Evolutionary conservation across 352 stramenopile species (phyloP), one percentile per base, ranked within the genome.

Genomic region (Nothophytophthora sp.): DNA sequence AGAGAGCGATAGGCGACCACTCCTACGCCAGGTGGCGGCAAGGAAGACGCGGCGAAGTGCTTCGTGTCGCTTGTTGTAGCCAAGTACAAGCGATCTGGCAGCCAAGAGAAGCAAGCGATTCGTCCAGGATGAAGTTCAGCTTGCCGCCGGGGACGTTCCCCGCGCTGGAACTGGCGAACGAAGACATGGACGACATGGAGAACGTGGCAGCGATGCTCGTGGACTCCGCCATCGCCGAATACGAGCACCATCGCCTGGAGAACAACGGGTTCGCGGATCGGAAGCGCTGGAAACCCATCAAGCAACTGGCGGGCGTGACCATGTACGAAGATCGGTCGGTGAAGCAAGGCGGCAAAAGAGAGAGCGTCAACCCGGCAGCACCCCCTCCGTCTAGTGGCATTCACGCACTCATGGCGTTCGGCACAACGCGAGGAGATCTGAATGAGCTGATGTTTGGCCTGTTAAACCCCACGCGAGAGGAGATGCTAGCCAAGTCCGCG

Each of bases 371-470:
- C 24, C 24, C 42, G 27, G 48, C 46, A 1, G 50, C 54, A 7
- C 29, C 19, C 19, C 43, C 50, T n/a, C 25, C 36, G 12, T 25
- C 45, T 1, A 58, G 30, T 40, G 48, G 42, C 28, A 60, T 73
- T 12, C 59, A 60, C 30, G 46, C 59, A 28, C 49, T 73, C 5
- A 59, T 70, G 55, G 58, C 60, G 5, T 46, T 65, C 51, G 75
- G 75, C 34, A 68, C 59, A 23, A 74, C 68, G n/a, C 48, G 57
- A 34, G 67, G 67, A 3, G 50, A 60, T n/a, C 60, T 73, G 3
- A 45, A 68, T 16, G 67, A 77, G 24, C 51, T 69, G 40, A 73
- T 77, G 63, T 72, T 64, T 15, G 67, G 67, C 15, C 19, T 77
- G 30, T 39, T 74, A 0, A 68, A 67, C 42, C 25, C 51, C 22